Evolutionary conservation across 2,329 filamentous ascomycete genomes (phyloP).

Genomic region (Neofusicoccum cordaticola): DNA sequence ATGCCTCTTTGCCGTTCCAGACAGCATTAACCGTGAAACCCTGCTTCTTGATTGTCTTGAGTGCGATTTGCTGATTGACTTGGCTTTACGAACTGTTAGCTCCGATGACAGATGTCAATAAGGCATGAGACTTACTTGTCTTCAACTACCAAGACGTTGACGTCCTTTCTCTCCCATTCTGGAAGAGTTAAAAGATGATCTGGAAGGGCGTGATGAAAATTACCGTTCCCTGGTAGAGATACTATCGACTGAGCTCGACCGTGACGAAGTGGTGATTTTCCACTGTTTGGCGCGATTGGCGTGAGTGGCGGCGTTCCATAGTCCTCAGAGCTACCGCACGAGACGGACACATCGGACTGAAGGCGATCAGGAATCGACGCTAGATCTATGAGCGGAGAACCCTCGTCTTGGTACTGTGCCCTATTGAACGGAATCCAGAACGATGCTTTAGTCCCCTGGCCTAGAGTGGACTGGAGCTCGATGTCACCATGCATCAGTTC

Average conservation of each 20-base stretch:
- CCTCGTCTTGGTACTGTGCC: constrained; percentile 53
- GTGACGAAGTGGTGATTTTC: background rate
- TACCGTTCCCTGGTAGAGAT: background rate
- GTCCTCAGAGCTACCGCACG: constrained; percentile 65
- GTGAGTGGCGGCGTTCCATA: constrained; percentile 45
- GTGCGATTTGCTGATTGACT: constrained; percentile 74
- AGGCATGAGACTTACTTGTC: constrained; percentile 61
- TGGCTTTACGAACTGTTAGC: constrained; percentile 27
- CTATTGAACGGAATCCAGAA: constrained; percentile 79
- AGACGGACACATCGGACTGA: constrained; percentile 56
- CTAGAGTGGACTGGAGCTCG: constrained; percentile 63
- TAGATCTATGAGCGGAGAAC: constrained; percentile 58
- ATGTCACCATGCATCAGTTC: constrained; percentile 80
- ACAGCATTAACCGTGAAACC: constrained; percentile 68
- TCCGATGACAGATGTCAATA: background rate
- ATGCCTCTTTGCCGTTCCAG: constrained; percentile 75
- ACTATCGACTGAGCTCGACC: constrained; percentile 5
- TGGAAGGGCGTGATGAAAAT: constrained; percentile 25
- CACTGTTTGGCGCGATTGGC: constrained; percentile 26
- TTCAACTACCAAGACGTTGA: constrained; percentile 74
- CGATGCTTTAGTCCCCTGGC: constrained; percentile 67
- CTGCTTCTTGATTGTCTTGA: constrained; percentile 70
- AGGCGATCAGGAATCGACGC: constrained; percentile 66
- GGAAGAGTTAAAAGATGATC: constrained; percentile 48
- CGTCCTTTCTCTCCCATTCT: constrained; percentile 57